These are phyloP conservation scores for Perkinsus marinus DNA, from an alignment of 169 alveolate genomes.

Conservation along the genomic window DNA sequence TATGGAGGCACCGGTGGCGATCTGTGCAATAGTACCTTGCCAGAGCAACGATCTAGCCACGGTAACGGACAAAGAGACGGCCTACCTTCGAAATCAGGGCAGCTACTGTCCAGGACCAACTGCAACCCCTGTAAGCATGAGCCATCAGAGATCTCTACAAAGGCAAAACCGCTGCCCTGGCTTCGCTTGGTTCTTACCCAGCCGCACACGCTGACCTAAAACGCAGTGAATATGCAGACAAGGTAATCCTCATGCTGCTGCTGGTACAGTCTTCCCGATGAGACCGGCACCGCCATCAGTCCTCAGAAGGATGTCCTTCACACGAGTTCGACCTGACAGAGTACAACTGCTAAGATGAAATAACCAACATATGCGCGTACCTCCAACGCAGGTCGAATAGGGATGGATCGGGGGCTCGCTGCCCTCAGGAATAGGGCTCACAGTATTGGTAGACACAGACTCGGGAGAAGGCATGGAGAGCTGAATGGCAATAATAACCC, in stretches of 20 bases:
- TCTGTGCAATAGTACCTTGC: slow-evolving; percentile 30
- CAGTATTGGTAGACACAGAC: neutral
- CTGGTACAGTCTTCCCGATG: neutral
- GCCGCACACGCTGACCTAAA: slow-evolving; percentile 65
- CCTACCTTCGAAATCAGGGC: slow-evolving; percentile 54
- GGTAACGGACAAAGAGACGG: no score
- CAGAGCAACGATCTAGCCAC: no score
- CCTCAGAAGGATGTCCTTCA: neutral
- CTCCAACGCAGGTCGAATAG: neutral
- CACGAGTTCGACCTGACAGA: neutral
- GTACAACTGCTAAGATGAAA: neutral
- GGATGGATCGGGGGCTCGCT: neutral
- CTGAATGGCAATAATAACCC: neutral
- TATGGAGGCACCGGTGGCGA: slow-evolving; percentile 63
- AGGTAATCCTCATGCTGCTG: no score
- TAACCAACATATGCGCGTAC: neutral
- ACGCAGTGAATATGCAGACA: neutral
- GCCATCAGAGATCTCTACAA: slow-evolving; percentile 87
- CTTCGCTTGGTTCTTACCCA: slow-evolving; percentile 85
- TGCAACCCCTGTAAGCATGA: slow-evolving; percentile 72
- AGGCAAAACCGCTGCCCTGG: slow-evolving; percentile 76
- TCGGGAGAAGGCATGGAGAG: neutral
- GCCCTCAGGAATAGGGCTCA: neutral
- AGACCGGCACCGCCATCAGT: neutral
- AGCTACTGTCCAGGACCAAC: slow-evolving; percentile 66